Evolutionary conservation across 768 basidiomycete species (phyloP), one percentile per base, ranked within the genome.

Genomic region (Podaxis sp.): DNA sequence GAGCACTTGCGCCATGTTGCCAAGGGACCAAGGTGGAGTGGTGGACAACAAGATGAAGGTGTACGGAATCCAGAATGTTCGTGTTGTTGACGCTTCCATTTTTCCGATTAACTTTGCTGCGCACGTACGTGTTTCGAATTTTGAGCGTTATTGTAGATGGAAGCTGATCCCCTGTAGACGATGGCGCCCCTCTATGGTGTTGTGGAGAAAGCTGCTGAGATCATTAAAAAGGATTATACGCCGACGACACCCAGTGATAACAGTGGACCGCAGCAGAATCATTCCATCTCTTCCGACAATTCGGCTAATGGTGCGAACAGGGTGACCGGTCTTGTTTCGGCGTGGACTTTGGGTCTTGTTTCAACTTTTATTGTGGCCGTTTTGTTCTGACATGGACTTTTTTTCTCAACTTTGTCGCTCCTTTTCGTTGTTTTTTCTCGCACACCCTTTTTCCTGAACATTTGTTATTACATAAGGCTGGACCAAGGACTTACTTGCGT

Each of bases 21-120:
- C 74, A 1, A 64, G 61, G 50, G 67, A 65, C 1, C 38, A 71
- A 57, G 76, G 76, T 2, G 75, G 75, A 36, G 76, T 77, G 4
- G 73, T 77, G 12, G 74, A 76, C 63, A 71, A 71, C 2, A 65
- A 71, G 41, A 58, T 75, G 54, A 74, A 71, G 68, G 76, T 77
- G 17, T 74, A 75, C 60, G 75, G 75, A 4, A 64, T 68, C 4
- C 52, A 72, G 41, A 88, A 88, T 72, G 74, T 87, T 38, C 78
- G 87, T 60, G 85, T 88, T 37, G 79, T 78, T 12, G 85, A 87
- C 66, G 76, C 85, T 12, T 84, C 82, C 0, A 79, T 88, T 28
- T 84, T 83, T 72, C 85, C 87, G 0, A 74, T 86, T 30, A 70
- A 71, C 13, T 72, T 74, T 57, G 68, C 72, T 51, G 72, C 74